A percentile compares a stretch with the other conserved stretches of the same genome.
phyloP scores from a whole-genome alignment of 371 early-diverging fungal genomes.

The Edhazardia aedis region DNA sequence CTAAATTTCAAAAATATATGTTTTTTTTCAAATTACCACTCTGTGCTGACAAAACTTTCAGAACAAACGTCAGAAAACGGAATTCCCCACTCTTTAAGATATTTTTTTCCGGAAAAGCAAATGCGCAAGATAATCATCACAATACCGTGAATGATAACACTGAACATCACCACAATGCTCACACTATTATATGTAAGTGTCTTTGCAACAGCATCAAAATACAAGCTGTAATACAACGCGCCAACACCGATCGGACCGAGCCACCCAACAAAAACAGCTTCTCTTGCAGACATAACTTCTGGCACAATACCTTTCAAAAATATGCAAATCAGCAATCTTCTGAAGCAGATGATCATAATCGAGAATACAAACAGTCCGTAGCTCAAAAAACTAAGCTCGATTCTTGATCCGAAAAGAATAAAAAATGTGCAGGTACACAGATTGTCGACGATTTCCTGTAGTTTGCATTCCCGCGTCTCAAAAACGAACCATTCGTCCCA shows the following conservation, averaged over 20 bases:
- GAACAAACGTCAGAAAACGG: no score
- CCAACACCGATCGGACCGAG: conserved; percentile 79
- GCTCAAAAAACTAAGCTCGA: conserved; percentile 45
- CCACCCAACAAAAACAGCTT: conserved; percentile 74
- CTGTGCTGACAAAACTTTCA: no score
- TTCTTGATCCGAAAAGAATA: conserved; percentile 61
- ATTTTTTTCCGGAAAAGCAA: no score
- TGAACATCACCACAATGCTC: conserved; percentile 18
- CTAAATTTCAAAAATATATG: no score
- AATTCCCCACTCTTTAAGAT: no score
- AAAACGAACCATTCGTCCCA: conserved; percentile 48
- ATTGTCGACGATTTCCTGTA: conserved; percentile 54
- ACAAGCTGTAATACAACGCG: conserved; percentile 51
- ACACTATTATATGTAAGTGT: conserved; percentile 18
- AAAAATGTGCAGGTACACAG: conserved; percentile 66
- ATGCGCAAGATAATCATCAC: no score
- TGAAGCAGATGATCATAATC: conserved; percentile 54
- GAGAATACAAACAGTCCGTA: conserved; percentile 48
- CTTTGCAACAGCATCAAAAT: not conserved
- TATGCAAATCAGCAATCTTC: conserved; percentile 58
- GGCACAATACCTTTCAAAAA: conserved; percentile 52
- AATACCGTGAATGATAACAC: conserved; percentile 35
- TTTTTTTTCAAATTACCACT: no score
- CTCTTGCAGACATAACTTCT: conserved; percentile 53
- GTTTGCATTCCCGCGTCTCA: conserved; percentile 32